Evolutionary conservation across 495 filamentous ascomycete genomes (phyloP), one percentile per base, ranked within the genome.

Genomic region (Penicillium cinerascens): DNA sequence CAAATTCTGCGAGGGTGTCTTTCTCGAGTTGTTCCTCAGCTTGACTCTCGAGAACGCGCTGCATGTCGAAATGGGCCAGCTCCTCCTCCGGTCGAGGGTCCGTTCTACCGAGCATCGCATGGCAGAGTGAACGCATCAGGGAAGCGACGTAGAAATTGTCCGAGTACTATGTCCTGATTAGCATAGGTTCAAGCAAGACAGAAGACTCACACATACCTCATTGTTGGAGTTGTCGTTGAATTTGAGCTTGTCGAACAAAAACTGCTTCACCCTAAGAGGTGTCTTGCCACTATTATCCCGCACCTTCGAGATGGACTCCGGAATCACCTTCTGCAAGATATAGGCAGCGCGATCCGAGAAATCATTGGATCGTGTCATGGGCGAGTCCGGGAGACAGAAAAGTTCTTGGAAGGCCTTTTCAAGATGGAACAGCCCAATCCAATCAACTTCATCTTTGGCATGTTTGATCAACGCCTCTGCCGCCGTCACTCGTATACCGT

Each of bases 141-240:
- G 75, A 85, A 4, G 90, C 83, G 50, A 97, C 82, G 58, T 96
- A 97, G 60, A 86, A 86, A 51, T 87, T 83, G 58, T 99, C 95
- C 13, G 90, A 95, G 59, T 80, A 92, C 61, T 85, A 67, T 6
- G 16, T n/a, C 1, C 0, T 18, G 8, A 25, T 45, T 26, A 37
- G 8, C 29, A 18, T 13, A 2, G 9, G 4, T 22, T 11, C 3
- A 7, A 7, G 27, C 3, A 47, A 27, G 16, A 5, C 13, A 22
- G 17, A 1, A 6, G 36, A 10, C 0, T 10, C 42, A 8, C 36
- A 37, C 77, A 66, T 66, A 83, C 82, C 60, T 80, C 77, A 59
- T 97, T 97, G 52, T 86, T 85, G 0, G 84, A 82, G 63, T 99
- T 97, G 67, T 97, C 90, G 56, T 97, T 99, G 71, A 89, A 91